Percentiles rank a stretch among this genome's conserved stretches.
Evolutionary conservation across 2,329 filamentous ascomycete species (phyloP).

Genomic region (Exserohilum rostratum): DNA sequence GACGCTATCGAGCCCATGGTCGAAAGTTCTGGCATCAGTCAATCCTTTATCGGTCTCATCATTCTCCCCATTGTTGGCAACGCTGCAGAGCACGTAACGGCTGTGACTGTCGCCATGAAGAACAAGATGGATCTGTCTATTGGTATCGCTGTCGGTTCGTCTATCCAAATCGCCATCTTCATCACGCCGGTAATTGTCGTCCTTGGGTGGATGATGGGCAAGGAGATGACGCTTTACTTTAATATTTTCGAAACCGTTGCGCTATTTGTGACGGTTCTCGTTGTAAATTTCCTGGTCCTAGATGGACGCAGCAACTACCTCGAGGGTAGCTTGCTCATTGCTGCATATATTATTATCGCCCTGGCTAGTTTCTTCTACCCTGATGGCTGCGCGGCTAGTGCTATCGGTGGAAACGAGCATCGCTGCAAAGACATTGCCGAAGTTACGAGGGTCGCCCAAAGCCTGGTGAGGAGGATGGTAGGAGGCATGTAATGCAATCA

Average conservation of each 20-base stretch:
- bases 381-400: constrained; percentile 46
- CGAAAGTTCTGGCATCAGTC: constrained; percentile 63
- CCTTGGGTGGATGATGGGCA: constrained; percentile 77
- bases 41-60: constrained; percentile 80
- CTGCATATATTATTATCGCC: constrained; percentile 80
- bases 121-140: constrained; percentile 87
- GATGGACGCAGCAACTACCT: constrained; percentile 85
- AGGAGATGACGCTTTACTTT: constrained; percentile 70
- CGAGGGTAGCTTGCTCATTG: constrained; percentile 77
- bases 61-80: constrained; percentile 84
- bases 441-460: constrained; percentile 15
- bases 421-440: constrained; percentile 9
- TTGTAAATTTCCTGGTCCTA: constrained; percentile 84
- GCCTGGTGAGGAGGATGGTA: constrained; percentile 28
- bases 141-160: constrained; percentile 78
- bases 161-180: constrained; percentile 80
- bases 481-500: constrained; percentile 15
- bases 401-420: constrained; percentile 54
- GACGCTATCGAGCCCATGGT: constrained; percentile 74
- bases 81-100: constrained; percentile 80
- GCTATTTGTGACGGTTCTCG: constrained; percentile 80
- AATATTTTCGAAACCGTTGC: constrained; percentile 69
- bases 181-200: constrained; percentile 78
- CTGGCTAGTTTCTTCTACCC: constrained; percentile 59
- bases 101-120: constrained; percentile 78